Base-by-base conservation (phyloP, 345 rosid genomes). In the Pistacia atlantica region DNA sequence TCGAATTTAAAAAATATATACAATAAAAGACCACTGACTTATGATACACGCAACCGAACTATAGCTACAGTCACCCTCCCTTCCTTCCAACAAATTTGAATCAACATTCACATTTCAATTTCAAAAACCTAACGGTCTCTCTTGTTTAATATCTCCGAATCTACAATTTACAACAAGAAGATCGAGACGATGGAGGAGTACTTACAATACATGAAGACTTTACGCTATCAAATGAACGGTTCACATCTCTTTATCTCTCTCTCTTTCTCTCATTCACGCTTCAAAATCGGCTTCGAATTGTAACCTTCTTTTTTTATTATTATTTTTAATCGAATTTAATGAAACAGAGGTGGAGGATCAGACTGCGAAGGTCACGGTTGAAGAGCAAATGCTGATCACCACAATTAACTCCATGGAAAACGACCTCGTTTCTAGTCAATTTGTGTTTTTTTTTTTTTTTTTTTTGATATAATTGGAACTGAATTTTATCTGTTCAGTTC, bases 211-310 rank as follows among this genome's bases (percentile, higher is more conserved):
- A 84, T 90, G 92, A 89, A 81, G 87, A 83, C 92, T 78, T 86
- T 95, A 20, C 93, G 93, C 11, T 91, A 88, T 74, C 97, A 91
- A 71, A 91, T 95, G 90, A 90, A 85, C 76, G 98, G 97, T 86
- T 75, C 1, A 67, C 49, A 45, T 69, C 62, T 45, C 18, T 17
- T 25, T 58, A 56, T 60, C 57, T 60, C 25, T 70, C 56, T 55
- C 33, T 72, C 75, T 59, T 25, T 2, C 25, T 25, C 25, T 25
- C 25, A 8, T 42, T 42, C 46, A 7, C 46, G 9, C 8, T 48
- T 64, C 71, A 7, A 62, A 5, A 22, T 22, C 51, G 14, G 16
- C 31, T 33, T 25, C 14, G 59, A 55, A 54, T 51, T 55, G 64
- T 1, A 9, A 7, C 31, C 1, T 42, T 42, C 6, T 42, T 64